Conservation (phyloP, 129 eudicot species). For the Gnaphalium uliginosum region DNA sequence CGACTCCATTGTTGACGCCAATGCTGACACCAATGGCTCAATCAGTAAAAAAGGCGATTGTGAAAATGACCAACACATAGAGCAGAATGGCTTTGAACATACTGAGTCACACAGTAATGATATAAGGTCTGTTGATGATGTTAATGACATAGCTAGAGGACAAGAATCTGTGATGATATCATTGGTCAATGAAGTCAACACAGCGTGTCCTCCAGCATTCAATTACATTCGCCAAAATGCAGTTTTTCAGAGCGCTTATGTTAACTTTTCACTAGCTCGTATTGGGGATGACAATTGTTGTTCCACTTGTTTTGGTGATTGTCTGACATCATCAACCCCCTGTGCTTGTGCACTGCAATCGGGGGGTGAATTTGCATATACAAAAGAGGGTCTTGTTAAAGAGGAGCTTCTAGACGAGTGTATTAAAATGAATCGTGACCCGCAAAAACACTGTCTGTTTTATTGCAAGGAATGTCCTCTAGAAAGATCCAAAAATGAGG, state of each 20-base stretch:
- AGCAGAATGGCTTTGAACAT: conserved; percentile 31
- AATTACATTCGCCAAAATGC: conserved; percentile 77
- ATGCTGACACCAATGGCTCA: conserved; percentile 24
- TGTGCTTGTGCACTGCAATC: conserved; percentile 75
- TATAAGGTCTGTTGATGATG: conserved; percentile 37
- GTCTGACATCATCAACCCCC: conserved; percentile 49
- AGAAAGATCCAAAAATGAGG: conserved; percentile 74
- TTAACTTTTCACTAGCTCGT: conserved; percentile 77
- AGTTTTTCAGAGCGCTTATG: conserved; percentile 64
- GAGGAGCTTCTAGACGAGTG: conserved; percentile 70
- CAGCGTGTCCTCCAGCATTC: conserved; percentile 63
- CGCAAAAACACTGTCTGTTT: conserved; percentile 57
- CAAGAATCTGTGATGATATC: conserved; percentile 65
- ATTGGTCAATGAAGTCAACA: conserved; percentile 59
- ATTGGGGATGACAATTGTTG: conserved; percentile 71
- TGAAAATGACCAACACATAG: conserved; percentile 24
- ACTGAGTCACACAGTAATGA: conserved; percentile 37
- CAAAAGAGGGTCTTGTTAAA: conserved; percentile 74
- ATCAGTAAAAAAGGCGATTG: conserved; percentile 25
- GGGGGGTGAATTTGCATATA: conserved; percentile 83
- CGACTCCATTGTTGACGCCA: conserved; percentile 11
- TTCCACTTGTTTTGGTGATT: conserved; percentile 66
- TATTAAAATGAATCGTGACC: conserved; percentile 76
- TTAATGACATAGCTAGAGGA: conserved; percentile 72
- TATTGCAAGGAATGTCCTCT: conserved; percentile 88